Conservation (phyloP, 2,329 filamentous ascomycete species). For the Zarea fungicola region DNA sequence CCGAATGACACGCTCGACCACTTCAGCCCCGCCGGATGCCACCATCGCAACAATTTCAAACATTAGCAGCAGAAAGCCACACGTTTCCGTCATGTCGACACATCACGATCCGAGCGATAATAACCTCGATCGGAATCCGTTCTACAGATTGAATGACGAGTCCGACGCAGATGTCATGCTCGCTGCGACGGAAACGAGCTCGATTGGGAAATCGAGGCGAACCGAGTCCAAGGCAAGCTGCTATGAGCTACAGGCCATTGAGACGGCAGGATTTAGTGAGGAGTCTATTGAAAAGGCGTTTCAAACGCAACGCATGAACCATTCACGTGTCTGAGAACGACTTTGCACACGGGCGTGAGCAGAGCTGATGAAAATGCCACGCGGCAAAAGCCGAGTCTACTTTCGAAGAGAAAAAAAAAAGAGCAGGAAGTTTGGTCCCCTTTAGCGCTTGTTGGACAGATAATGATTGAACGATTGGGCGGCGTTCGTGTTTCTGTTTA, state of each 20-base stretch:
- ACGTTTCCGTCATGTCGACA: slow-evolving; percentile 1
- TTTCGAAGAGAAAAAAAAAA: no score
- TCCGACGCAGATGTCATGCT: slow-evolving; percentile 3
- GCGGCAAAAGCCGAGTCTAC: no score
- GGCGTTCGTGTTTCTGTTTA: no score
- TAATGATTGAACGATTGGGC: no score
- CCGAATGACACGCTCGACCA: background rate
- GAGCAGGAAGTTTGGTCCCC: no score
- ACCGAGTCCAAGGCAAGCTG: slow-evolving; percentile 4
- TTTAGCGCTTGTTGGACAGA: no score
- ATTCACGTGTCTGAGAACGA: background rate
- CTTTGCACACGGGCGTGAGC: no score
- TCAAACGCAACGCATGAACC: background rate
- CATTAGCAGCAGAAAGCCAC: slow-evolving; percentile 6
- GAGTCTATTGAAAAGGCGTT: slow-evolving; percentile 2
- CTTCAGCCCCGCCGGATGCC: background rate
- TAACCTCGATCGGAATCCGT: slow-evolving; percentile 1
- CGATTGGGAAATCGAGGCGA: background rate
- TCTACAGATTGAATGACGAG: slow-evolving; percentile 6
- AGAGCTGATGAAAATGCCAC: no score
- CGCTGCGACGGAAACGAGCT: background rate
- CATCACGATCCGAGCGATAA: background rate
- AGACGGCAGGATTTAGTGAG: background rate
- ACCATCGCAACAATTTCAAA: slow-evolving; percentile 8
- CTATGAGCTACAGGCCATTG: slow-evolving; percentile 6